These are phyloP conservation scores for Aspergillus pseudoterreus DNA, from an alignment of 2,329 filamentous ascomycete genomes.

Conservation along the genomic window DNA sequence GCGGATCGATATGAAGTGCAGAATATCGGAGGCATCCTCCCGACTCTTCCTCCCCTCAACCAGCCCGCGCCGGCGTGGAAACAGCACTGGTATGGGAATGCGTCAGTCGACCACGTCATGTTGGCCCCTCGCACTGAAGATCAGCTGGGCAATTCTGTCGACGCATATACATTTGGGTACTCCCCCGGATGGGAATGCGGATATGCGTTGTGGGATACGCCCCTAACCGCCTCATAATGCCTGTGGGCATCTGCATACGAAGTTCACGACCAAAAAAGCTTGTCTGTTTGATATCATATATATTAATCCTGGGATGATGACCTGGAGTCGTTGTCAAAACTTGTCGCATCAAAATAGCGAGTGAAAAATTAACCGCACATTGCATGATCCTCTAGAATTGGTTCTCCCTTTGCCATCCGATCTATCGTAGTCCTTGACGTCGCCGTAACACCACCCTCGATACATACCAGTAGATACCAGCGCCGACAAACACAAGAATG, in stretches of 20 bases:
- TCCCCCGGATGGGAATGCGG: neutral
- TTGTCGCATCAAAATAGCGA: too few species aligned
- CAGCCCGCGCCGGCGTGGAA: conserved; percentile 12
- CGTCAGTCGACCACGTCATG: neutral
- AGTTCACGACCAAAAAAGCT: neutral
- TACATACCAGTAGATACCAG: neutral
- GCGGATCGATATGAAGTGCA: conserved; percentile 6
- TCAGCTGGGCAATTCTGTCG: too few species aligned
- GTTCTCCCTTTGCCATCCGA: neutral
- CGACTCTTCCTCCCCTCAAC: conserved; percentile 5
- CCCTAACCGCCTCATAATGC: neutral
- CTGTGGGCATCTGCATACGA: neutral
- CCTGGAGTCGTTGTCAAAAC: too few species aligned
- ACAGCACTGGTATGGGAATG: conserved; percentile 8
- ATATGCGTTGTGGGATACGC: neutral
- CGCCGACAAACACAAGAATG: neutral
- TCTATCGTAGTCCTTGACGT: neutral
- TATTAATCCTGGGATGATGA: too few species aligned
- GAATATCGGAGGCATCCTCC: conserved; percentile 1
- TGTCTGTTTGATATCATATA: too few species aligned
- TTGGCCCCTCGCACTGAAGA: neutral
- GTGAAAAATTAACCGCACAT: too few species aligned
- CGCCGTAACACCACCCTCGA: neutral
- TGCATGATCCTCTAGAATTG: neutral
- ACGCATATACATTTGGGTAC: too few species aligned